Evolutionary conservation across 208 protist genomes (phyloP).

Genomic region (Trypanosoma platydactyli): DNA sequence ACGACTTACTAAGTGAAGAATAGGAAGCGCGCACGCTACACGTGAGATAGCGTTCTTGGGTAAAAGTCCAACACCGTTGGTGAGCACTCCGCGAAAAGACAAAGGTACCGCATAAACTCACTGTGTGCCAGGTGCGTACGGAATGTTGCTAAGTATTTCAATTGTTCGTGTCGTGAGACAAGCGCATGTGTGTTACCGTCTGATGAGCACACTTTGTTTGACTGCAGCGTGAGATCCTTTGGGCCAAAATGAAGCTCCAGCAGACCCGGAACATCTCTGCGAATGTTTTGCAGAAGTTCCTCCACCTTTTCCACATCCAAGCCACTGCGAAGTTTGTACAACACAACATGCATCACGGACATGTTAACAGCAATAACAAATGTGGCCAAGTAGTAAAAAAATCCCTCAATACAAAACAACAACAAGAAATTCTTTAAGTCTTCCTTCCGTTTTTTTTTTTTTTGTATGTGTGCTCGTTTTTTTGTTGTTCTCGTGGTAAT

Average conservation of each 20-base stretch:
- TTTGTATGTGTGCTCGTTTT: background rate
- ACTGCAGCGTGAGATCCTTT: constrained; percentile 7
- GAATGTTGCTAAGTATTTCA: constrained; percentile 34
- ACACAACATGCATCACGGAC: too few relatives aligned
- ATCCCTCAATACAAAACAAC: too few relatives aligned
- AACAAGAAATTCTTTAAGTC: constrained; percentile 6
- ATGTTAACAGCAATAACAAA: too few relatives aligned
- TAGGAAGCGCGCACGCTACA: constrained; percentile 22
- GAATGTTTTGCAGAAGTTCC: constrained; percentile 30
- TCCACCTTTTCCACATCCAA: constrained; percentile 39
- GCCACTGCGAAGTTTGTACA: too few relatives aligned
- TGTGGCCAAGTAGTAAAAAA: too few relatives aligned
- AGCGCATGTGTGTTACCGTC: constrained; percentile 51
- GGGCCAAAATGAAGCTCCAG: constrained; percentile 47
- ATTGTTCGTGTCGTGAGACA: constrained; percentile 46
- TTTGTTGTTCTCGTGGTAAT: background rate
- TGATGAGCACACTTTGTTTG: background rate
- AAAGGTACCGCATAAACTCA: constrained; percentile 37
- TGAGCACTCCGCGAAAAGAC: constrained; percentile 25
- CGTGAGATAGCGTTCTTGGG: background rate
- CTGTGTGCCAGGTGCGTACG: constrained; percentile 39
- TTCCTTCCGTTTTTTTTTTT: background rate
- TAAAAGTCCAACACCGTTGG: constrained; percentile 47
- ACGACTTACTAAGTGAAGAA: background rate
- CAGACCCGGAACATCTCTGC: constrained; percentile 48